phyloP scores from a whole-genome alignment of 2,329 filamentous ascomycete species.

The Fusarium oxysporum region DNA sequence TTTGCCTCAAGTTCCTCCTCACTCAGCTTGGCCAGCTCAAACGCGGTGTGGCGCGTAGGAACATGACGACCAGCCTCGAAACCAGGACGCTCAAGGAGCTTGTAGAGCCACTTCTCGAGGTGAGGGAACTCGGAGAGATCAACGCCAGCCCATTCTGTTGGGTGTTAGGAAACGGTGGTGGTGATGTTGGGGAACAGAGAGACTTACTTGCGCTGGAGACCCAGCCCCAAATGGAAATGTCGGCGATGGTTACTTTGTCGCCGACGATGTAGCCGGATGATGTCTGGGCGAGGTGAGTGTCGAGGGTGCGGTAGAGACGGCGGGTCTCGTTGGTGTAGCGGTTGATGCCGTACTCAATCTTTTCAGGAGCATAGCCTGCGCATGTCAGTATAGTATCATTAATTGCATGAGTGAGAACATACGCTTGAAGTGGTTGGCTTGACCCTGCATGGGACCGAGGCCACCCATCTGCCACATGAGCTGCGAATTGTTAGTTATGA shows the following conservation, averaged over 20 bases:
- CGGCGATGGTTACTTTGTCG: conserved; percentile 77
- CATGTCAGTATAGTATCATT: not conserved
- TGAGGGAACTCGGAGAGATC: conserved; percentile 81
- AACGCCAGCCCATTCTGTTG: conserved; percentile 54
- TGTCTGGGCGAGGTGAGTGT: conserved; percentile 73
- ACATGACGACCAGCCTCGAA: conserved; percentile 82
- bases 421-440: conserved; percentile 86
- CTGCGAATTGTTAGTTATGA: conserved; percentile 46
- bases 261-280: conserved; percentile 72
- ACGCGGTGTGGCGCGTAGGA: conserved; percentile 72
- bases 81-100: conserved; percentile 74
- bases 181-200: accelerated
- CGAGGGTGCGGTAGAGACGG: conserved; percentile 82
- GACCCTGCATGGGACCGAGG: conserved; percentile 82
- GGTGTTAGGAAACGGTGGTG: not conserved
- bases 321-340: conserved; percentile 86
- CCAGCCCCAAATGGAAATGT: conserved; percentile 87
- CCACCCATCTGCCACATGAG: conserved; percentile 83
- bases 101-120: conserved; percentile 81
- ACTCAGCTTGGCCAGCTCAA: conserved; percentile 57
- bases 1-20: conserved; percentile 68
- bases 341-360: conserved; percentile 84
- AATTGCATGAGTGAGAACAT: conserved; percentile 31
- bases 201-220: conserved; percentile 64
- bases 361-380: conserved; percentile 79